phyloP scores from a whole-genome alignment of 2,329 filamentous ascomycete species.

The Alternaria solani region DNA sequence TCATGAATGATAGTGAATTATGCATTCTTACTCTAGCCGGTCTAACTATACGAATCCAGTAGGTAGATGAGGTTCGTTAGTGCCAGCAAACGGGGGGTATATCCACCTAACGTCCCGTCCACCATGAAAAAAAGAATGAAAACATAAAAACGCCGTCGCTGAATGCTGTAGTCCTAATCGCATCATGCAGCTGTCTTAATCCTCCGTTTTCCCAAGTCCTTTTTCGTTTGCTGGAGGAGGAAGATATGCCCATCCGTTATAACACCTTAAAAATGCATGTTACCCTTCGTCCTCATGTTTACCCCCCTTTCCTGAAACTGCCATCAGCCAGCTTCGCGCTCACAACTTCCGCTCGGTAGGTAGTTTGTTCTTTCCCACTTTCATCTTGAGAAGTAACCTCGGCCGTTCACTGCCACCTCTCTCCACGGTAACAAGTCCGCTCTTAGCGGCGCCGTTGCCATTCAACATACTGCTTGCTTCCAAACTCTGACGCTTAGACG shows the following conservation, averaged over 20 bases:
- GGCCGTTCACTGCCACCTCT: slow-evolving; percentile 20
- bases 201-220: not conserved
- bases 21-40: not conserved
- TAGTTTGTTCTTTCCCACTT: slow-evolving; percentile 25
- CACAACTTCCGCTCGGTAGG: slow-evolving; percentile 3
- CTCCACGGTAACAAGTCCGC: slow-evolving; percentile 30
- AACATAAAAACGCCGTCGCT: slow-evolving; percentile 33
- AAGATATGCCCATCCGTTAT: not conserved
- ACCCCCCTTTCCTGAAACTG: not conserved
- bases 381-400: slow-evolving; percentile 33
- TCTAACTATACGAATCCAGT: slow-evolving; percentile 1
- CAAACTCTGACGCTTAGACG: slow-evolving; percentile 39
- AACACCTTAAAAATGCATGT: slow-evolving; percentile 12
- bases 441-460: slow-evolving; percentile 24
- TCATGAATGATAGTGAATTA: not conserved
- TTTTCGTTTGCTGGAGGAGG: not conserved
- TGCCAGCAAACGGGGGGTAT: slow-evolving; percentile 8
- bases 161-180: slow-evolving; percentile 24
- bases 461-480: slow-evolving; percentile 28
- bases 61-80: not conserved
- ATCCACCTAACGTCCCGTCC: slow-evolving; percentile 8
- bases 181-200: not conserved
- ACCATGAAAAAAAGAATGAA: not conserved
- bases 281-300: not conserved
- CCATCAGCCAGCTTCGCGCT: too few relatives aligned